A percentile compares a stretch with the other conserved stretches of the same genome.
phyloP scores from a whole-genome alignment of 495 filamentous ascomycete genomes.

The Penicillium cataractarum region DNA sequence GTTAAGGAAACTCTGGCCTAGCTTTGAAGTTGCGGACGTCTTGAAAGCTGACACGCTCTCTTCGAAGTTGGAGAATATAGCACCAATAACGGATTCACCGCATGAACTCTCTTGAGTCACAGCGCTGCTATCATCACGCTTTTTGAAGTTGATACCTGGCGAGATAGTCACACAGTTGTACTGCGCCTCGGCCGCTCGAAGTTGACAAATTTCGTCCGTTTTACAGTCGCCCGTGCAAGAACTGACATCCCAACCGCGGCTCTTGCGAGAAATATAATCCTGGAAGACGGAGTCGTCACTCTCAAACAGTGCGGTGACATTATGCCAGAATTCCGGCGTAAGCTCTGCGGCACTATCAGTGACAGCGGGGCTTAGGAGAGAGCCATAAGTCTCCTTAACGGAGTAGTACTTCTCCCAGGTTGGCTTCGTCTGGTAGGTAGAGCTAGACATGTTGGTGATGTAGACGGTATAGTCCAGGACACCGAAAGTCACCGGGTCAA shows the following conservation, averaged over 20 bases:
- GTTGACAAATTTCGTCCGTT: slow-evolving; percentile 42
- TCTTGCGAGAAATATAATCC: slow-evolving; percentile 42
- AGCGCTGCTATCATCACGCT: slow-evolving; percentile 1
- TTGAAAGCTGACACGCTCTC: slow-evolving; percentile 12
- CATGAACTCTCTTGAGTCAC: slow-evolving; percentile 11
- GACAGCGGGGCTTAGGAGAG: slow-evolving; percentile 44
- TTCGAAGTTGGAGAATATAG: slow-evolving; percentile 21
- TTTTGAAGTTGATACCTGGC: slow-evolving; percentile 28
- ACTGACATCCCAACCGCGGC: slow-evolving; percentile 40
- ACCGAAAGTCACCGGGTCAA: slow-evolving; percentile 57
- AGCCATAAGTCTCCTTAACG: slow-evolving; percentile 55
- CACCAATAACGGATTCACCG: slow-evolving; percentile 20
- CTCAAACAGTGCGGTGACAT: slow-evolving; percentile 50
- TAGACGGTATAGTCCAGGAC: slow-evolving; percentile 57
- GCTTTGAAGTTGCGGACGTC: slow-evolving; percentile 9
- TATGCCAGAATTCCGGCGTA: slow-evolving; percentile 60
- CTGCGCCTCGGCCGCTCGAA: slow-evolving; percentile 41
- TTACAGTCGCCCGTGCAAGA: slow-evolving; percentile 43
- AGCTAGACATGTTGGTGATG: slow-evolving; percentile 51
- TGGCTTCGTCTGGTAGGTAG: slow-evolving; percentile 45
- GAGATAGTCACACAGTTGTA: slow-evolving; percentile 32
- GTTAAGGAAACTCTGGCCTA: slow-evolving; percentile 18
- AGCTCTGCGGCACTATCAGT: slow-evolving; percentile 45
- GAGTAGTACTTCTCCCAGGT: slow-evolving; percentile 58
- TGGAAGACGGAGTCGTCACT: slow-evolving; percentile 42